Percentiles rank a stretch among this genome's conserved stretches.
phyloP scores from a whole-genome alignment of 345 rosid species.

The Euphorbia lathyris region DNA sequence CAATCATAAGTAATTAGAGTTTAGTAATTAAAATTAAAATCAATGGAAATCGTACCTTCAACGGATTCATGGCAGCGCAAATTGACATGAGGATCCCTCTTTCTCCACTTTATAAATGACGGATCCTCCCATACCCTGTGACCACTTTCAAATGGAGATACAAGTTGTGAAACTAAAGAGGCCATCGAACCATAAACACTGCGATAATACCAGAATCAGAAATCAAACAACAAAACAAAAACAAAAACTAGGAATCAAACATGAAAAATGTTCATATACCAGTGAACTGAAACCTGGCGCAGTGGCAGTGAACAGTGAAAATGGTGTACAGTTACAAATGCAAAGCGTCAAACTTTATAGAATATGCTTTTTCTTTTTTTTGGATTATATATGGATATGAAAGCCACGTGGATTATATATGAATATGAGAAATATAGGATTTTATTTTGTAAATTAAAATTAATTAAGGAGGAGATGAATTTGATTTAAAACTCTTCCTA shows the following conservation, averaged over 20 bases:
- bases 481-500: too few relatives aligned
- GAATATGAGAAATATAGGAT: too few relatives aligned
- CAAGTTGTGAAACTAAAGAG: constrained; percentile 14
- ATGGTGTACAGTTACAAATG: not conserved
- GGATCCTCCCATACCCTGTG: constrained; percentile 77
- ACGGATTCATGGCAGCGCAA: constrained; percentile 85
- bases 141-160: constrained; percentile 57
- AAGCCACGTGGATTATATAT: too few relatives aligned
- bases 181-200: constrained; percentile 12
- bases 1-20: too few relatives aligned
- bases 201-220: not conserved
- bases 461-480: too few relatives aligned
- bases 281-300: not conserved
- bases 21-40: too few relatives aligned
- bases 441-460: too few relatives aligned
- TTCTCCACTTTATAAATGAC: constrained; percentile 76
- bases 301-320: not conserved
- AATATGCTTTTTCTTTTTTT: too few relatives aligned
- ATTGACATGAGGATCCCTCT: constrained; percentile 86
- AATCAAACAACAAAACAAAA: not conserved
- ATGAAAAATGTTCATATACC: not conserved
- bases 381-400: too few relatives aligned
- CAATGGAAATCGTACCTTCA: constrained; percentile 41
- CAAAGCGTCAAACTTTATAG: not conserved
- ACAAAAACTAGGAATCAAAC: not conserved